Base-by-base conservation (phyloP, 768 basidiomycete species). In the Agaricus blazei region DNA sequence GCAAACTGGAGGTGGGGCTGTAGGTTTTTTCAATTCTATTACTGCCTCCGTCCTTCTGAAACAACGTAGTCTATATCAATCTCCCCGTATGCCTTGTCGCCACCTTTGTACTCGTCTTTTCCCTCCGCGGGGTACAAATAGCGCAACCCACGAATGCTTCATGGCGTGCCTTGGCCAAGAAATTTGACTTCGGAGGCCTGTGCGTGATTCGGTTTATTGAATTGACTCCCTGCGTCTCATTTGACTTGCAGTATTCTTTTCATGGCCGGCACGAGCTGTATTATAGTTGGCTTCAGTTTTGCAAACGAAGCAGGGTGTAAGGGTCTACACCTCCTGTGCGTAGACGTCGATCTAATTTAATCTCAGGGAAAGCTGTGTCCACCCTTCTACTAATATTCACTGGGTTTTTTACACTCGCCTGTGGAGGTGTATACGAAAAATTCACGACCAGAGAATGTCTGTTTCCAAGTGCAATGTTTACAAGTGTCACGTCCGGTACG, bases 231-330 rank as follows among this genome's bases (percentile, higher is more conserved):
- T 27, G 47, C 29, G 34, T 27, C 27, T 61, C 60, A 58, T 59
- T 56, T 58, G 52, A 48, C 34, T 40, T 59, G 38, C 64, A 93
- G 90, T 54, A 58, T 84, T 43, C 70, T 89, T 46, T 90, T 93
- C 63, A 88, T 92, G 80, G 67, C 69, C 41, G 88, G 87, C 24
- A 90, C 89, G 50, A 83, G 82, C 59, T 78, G 80, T 60, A 78
- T 92, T 49, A 79, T 92, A 36, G 78, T 91, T 37, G 90, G 90
- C 38, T 89, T 92, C 67, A 90, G 87, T 69, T 84, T 89, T 60
- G 86, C 87, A 7, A 80, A 80, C 45, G 73, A 78, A 59, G 68
- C 71, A 51, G 85, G 88, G 41, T 92, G 90, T 90, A 74, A 70
- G 87, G 61, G 50, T 57, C 48, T 26, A 55, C n/a, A 54, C 29